These are phyloP conservation scores for Babesia sp. DNA, from an alignment of 169 alveolate species.

Conservation along the genomic window DNA sequence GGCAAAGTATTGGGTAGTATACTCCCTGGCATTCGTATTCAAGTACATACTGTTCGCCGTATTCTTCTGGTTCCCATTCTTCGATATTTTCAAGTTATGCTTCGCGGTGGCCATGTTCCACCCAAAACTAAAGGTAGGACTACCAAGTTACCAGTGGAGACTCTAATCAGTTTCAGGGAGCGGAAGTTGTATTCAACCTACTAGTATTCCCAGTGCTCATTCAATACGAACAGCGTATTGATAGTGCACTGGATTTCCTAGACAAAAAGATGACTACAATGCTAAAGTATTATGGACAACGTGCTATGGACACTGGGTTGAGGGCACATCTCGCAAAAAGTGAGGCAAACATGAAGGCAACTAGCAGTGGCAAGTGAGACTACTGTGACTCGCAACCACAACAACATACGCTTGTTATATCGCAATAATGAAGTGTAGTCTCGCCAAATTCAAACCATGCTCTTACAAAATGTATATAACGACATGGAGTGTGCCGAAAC, in stretches of 20 bases:
- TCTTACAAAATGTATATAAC: background rate
- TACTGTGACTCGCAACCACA: background rate
- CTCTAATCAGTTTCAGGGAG: conserved; percentile 38
- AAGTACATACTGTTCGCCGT: conserved; percentile 37
- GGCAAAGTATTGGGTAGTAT: conserved; percentile 69
- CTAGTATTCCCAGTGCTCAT: conserved; percentile 43
- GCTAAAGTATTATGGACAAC: background rate
- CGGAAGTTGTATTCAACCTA: conserved; percentile 54
- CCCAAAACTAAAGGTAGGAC: conserved; percentile 61
- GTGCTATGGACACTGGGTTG: background rate
- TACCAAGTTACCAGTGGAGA: conserved; percentile 3
- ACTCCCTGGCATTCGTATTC: conserved; percentile 56
- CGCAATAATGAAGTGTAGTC: background rate
- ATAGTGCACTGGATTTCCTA: conserved; percentile 29
- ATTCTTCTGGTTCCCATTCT: conserved; percentile 65
- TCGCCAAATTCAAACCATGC: background rate
- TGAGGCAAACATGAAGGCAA: background rate
- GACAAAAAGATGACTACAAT: conserved; percentile 29
- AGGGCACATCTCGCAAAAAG: background rate
- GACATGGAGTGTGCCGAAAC: too few relatives aligned
- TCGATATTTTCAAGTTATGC: conserved; percentile 26
- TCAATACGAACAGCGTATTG: conserved; percentile 54
- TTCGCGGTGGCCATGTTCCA: conserved; percentile 54
- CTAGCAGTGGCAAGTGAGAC: background rate
- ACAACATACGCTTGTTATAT: background rate